Evolutionary conservation across 2,329 filamentous ascomycete genomes (phyloP), one percentile per base, ranked within the genome.

Genomic region (Penicillium expansum): DNA sequence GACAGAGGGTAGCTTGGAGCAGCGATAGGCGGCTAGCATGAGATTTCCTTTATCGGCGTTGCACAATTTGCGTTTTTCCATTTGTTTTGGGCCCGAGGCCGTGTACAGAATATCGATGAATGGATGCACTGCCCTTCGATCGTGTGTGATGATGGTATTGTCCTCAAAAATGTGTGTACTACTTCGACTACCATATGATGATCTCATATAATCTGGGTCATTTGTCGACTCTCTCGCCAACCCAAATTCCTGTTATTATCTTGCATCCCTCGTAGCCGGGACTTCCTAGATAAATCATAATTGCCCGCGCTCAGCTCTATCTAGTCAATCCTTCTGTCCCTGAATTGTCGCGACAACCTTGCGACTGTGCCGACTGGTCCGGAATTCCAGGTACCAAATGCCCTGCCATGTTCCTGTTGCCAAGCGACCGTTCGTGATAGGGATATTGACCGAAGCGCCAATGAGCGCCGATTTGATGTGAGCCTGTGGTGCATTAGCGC

Each of bases 311-410:
- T 47, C 39, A 24, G 39, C 30, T 24, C 35, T 8, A 51, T 37
- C 48, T 9, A 68, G 59, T 74, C 68, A 75, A 7, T 58, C 64
- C 77, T 83, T 86, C 78, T 97, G 90, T 42, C 93, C 94, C 75
- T 97, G 92, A 60, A 97, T 95, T 1, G 94, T 97, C 52, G 93
- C 93, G 60, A 99, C 87, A 13, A 97, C 84, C 71, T 86, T 89
- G 68, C 94, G 84, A 62, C 85, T 81, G 75, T 97, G 92, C 75
- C 85, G 91, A 65, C 79, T 79, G 3, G 80, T 83, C 55, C 93
- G 83, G 73, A 97, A 97, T 76, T 97, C 94, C 62, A 97, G 78
- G 74, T 95, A 96, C 90, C 91, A 97, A 58, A 97, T 93, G 0
- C 94, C 86, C 62, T 80, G 78, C 79, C 79, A 81, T 16, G 85